Evolutionary conservation across 352 stramenopile genomes (phyloP).

Genomic region (Detonula confervacea): DNA sequence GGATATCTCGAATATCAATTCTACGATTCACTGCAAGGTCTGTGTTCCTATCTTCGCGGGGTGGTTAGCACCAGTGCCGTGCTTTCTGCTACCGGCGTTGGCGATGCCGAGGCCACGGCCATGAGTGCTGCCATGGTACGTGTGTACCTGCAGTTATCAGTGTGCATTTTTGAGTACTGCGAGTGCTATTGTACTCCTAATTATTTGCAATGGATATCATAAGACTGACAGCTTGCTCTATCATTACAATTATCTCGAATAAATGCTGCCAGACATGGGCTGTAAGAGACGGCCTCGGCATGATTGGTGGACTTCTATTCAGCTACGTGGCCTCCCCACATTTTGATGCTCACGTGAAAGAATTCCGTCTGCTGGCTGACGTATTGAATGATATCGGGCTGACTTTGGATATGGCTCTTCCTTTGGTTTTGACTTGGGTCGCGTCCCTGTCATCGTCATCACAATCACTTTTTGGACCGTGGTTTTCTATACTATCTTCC

Average conservation of each 20-base stretch:
- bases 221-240: too few species aligned
- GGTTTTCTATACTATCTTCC: not conserved
- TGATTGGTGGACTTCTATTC: slow-evolving; percentile 93
- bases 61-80: slow-evolving; percentile 93
- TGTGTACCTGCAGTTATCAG: too few species aligned
- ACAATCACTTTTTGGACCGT: not conserved
- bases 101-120: slow-evolving; percentile 84
- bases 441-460: slow-evolving; percentile 1
- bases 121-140: slow-evolving; percentile 71
- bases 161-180: not conserved
- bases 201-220: too few species aligned
- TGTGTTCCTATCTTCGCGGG: slow-evolving; percentile 94
- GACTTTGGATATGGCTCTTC: slow-evolving; percentile 87
- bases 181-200: too few species aligned
- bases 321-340: slow-evolving; percentile 89
- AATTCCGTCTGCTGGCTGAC: slow-evolving; percentile 96
- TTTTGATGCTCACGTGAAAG: slow-evolving; percentile 95
- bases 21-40: slow-evolving; percentile 93
- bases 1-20: slow-evolving; percentile 94
- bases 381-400: slow-evolving; percentile 95
- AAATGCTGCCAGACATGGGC: slow-evolving; percentile 72
- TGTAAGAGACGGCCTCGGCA: slow-evolving; percentile 85
- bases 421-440: slow-evolving; percentile 30
- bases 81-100: slow-evolving; percentile 92
- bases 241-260: too few species aligned